Percentiles rank a stretch among this genome's conserved stretches.
These are phyloP conservation scores for Wickerhamomyces sydowiorum DNA, from an alignment of 805 yeast genomes.

Conservation along the genomic window DNA sequence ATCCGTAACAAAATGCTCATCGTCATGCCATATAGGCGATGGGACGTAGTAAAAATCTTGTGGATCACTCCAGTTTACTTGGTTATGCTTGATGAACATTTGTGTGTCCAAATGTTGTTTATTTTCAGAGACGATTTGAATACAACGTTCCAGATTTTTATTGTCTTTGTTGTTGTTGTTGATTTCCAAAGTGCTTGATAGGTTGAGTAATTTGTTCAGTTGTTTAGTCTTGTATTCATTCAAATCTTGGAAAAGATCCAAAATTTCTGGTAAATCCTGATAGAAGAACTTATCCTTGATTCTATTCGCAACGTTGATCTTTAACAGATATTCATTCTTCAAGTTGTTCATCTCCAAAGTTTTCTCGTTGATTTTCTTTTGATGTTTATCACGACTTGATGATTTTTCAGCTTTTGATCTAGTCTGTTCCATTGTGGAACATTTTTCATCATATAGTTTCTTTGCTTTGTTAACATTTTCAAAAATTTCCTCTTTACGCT, in stretches of 20 bases:
- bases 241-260: constrained; percentile 79
- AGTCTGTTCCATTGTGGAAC: constrained; percentile 74
- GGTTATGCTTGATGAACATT: constrained; percentile 90
- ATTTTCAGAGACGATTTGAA: constrained; percentile 60
- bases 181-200: constrained; percentile 56
- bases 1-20: constrained; percentile 61
- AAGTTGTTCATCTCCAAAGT: constrained; percentile 78
- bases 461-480: constrained; percentile 38
- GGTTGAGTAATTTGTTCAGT: constrained; percentile 61
- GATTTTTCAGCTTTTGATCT: constrained; percentile 68
- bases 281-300: constrained; percentile 88
- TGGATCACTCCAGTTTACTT: constrained; percentile 76
- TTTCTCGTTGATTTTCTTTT: constrained; percentile 47
- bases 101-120: constrained; percentile 70
- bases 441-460: constrained; percentile 71
- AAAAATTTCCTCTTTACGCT: constrained; percentile 29
- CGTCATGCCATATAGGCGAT: constrained; percentile 95
- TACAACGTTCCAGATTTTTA: constrained; percentile 42
- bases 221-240: constrained; percentile 73
- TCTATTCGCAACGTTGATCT: constrained; percentile 80
- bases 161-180: constrained; percentile 38
- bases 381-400: constrained; percentile 42
- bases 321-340: constrained; percentile 80
- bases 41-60: constrained; percentile 81
- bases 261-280: constrained; percentile 87